Evolutionary conservation across 768 basidiomycete genomes (phyloP).

Genomic region (Coprinopsis strossmayeri): DNA sequence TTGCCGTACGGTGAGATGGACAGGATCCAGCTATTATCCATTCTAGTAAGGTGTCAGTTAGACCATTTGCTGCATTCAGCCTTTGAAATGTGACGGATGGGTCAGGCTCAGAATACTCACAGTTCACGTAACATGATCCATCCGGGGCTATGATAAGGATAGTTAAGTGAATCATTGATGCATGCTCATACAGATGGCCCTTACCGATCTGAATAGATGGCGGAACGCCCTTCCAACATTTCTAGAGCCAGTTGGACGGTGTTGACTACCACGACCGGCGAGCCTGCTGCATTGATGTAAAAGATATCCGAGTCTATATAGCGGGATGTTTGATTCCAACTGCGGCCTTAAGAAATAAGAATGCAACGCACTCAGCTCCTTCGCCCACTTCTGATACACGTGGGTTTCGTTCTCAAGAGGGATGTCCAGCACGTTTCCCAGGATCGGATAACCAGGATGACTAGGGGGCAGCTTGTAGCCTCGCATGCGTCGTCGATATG

Average conservation of each 20-base stretch:
- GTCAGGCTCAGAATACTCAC: not conserved
- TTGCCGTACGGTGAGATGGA: conserved; percentile 4
- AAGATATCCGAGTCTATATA: conserved; percentile 20
- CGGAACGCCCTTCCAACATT: conserved; percentile 18
- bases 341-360: too few relatives aligned
- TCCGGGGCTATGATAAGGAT: too few relatives aligned
- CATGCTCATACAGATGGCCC: too few relatives aligned
- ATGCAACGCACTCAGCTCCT: conserved; percentile 3
- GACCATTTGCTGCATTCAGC: too few relatives aligned
- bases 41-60: too few relatives aligned
- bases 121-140: conserved; percentile 11
- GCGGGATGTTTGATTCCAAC: too few relatives aligned
- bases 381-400: not conserved
- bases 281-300: conserved; percentile 16
- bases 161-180: too few relatives aligned
- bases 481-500: not conserved
- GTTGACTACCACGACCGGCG: conserved; percentile 17
- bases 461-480: not conserved
- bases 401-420: not conserved
- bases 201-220: conserved; percentile 17
- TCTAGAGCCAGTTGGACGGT: conserved; percentile 15
- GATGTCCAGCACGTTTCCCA: conserved; percentile 8
- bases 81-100: not conserved
- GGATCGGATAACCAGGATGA: conserved; percentile 4
- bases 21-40: conserved; percentile 12